Conservation (phyloP, 768 basidiomycete genomes). For the Hortiboletus flavorubellus region DNA sequence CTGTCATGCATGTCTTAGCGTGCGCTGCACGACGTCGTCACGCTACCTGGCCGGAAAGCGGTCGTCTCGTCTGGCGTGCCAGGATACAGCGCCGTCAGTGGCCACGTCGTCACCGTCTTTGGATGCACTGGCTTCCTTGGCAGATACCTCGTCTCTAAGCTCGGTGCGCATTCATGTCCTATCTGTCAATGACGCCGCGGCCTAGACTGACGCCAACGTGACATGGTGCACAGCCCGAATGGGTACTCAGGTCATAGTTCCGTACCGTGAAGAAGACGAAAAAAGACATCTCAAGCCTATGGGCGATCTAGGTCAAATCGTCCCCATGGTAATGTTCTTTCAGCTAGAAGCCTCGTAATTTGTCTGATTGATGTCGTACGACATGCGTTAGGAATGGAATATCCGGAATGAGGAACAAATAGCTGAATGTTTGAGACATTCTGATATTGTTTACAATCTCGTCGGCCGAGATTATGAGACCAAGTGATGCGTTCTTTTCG, state of each 20-base stretch:
- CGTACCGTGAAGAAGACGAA: constrained; percentile 94
- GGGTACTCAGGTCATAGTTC: constrained; percentile 91
- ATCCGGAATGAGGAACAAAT: constrained; percentile 87
- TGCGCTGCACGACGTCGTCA: constrained; percentile 68
- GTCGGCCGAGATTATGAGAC: constrained; percentile 94
- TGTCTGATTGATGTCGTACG: constrained; percentile 25
- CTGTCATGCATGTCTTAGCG: constrained; percentile 42
- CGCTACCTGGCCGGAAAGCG: constrained; percentile 57
- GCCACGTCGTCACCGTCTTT: constrained; percentile 94
- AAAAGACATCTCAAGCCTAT: constrained; percentile 86
- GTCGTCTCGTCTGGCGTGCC: constrained; percentile 74
- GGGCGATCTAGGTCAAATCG: constrained; percentile 96
- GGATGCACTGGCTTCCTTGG: constrained; percentile 96
- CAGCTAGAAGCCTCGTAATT: constrained; percentile 10
- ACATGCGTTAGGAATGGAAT: constrained; percentile 82
- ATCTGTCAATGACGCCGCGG: background rate
- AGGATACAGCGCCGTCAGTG: constrained; percentile 84
- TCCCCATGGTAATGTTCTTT: constrained; percentile 70
- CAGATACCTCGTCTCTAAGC: constrained; percentile 88
- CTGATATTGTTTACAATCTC: constrained; percentile 95
- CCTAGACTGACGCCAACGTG: background rate
- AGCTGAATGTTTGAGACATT: constrained; percentile 90
- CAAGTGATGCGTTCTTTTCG: constrained; percentile 55
- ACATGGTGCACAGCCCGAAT: constrained; percentile 66
- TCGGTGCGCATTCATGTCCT: constrained; percentile 52